phyloP scores from a whole-genome alignment of 225 moss, liverwort and hornwort species.

The Marchantia polymorpha region DNA sequence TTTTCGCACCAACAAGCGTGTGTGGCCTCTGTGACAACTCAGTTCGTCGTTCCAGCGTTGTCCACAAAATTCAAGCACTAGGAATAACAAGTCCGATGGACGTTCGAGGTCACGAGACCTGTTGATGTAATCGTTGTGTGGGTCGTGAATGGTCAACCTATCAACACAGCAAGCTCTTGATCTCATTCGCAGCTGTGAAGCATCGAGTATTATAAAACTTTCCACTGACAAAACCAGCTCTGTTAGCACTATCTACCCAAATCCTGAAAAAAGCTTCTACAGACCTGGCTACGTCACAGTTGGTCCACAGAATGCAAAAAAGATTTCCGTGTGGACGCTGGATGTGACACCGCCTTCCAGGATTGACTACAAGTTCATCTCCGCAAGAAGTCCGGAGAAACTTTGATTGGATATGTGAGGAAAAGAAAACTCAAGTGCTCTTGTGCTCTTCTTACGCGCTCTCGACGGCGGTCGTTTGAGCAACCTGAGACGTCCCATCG shows the following conservation, averaged over 20 bases:
- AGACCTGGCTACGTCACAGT: background rate
- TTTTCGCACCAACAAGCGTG: background rate
- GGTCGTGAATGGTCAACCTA: constrained; percentile 7
- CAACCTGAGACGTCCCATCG: constrained; percentile 1
- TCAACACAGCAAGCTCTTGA: constrained; percentile 15
- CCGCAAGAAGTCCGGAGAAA: constrained; percentile 3
- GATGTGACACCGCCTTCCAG: background rate
- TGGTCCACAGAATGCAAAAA: constrained; percentile 7
- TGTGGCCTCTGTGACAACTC: constrained; percentile 7
- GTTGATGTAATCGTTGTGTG: constrained; percentile 9
- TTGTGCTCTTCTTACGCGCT: background rate
- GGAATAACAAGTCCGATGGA: constrained; percentile 1
- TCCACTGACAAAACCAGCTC: constrained; percentile 18
- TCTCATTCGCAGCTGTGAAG: constrained; percentile 5
- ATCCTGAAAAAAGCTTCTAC: constrained; percentile 2
- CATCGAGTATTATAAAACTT: constrained; percentile 7
- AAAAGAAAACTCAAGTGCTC: background rate
- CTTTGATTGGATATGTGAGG: background rate
- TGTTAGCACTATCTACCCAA: constrained; percentile 1
- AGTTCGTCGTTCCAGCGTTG: constrained; percentile 7
- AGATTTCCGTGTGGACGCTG: constrained; percentile 4
- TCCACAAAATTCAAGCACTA: constrained; percentile 13
- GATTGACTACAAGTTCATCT: background rate
- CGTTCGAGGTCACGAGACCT: constrained; percentile 6
- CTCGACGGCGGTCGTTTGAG: background rate